Base-by-base conservation (phyloP, 1,284 basidiomycete genomes). In the Leccinum subspadiceum region DNA sequence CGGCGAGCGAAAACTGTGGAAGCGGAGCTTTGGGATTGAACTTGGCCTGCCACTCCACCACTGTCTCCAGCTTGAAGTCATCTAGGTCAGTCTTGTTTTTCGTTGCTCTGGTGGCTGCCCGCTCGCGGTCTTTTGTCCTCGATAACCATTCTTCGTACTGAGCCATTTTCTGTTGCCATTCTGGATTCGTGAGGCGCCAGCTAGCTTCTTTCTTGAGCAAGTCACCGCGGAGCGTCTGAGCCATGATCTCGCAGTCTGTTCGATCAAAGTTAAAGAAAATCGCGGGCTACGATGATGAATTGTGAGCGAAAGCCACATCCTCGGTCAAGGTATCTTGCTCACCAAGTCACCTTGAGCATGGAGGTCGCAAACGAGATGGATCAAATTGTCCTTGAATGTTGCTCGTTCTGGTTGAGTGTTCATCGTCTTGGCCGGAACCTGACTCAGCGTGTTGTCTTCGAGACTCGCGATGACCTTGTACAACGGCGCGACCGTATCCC, bases 221-320 rank as follows among this genome's bases (percentile, higher is more conserved):
- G 0, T 61, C 66, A 0, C 64, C 20, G 2, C 77, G 33, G 10
- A 90, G 68, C 10, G 63, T 60, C 17, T 68, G 55, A 0, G 78
- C 84, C 74, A 87, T 79, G n/a, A 70, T 66, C 66, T 88, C 86
- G 66, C 86, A 89, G 26, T 77, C 75, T 13, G 75, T 73, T 24
- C 87, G 80, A 64, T 87, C 84, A 65, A 90, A 87, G 60, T 78
- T 80, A 75, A 90, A 90, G 20, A 89, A 67, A 6, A 90, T 80
- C 0, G 86, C 87, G 2, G 87, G 86, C 83, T 87, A 58, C 2
- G 4, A 65, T 50, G 64, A 35, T 46, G 20, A 10, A 62, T 49
- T 31, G 61, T 20, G 5, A 29, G 20, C 5, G 44, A 48, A 48
- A 48, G 20, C 13, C 20, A 12, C 20, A 22, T 48, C 44, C 44